These are phyloP conservation scores for Zhuliangozyma parablackwelliae DNA, from an alignment of 1,139 yeast species.

Conservation along the genomic window DNA sequence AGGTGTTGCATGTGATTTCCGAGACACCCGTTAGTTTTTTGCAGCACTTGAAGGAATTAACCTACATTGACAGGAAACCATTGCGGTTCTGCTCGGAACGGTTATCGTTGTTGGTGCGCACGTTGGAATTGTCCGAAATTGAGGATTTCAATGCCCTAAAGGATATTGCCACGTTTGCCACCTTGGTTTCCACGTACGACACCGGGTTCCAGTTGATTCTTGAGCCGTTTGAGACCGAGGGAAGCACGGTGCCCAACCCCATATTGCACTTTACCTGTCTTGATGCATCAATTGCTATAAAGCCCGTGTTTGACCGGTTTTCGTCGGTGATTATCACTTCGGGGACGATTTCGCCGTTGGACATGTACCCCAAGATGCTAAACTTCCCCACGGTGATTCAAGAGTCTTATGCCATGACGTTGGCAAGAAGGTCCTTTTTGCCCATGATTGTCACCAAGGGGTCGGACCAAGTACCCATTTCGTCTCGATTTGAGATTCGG, in stretches of 20 bases:
- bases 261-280: slow-evolving; percentile 90
- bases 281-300: slow-evolving; percentile 96
- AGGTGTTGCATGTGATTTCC: slow-evolving; percentile 91
- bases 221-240: slow-evolving; percentile 96
- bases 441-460: slow-evolving; percentile 97
- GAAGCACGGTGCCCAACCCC: slow-evolving; percentile 97
- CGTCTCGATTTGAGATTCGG: slow-evolving; percentile 93
- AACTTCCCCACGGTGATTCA: slow-evolving; percentile 92
- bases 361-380: slow-evolving; percentile 97
- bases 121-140: slow-evolving; percentile 80
- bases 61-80: slow-evolving; percentile 90
- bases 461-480: slow-evolving; percentile 93
- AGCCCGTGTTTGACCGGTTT: slow-evolving; percentile 91
- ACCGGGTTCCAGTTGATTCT: slow-evolving; percentile 85
- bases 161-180: slow-evolving; percentile 96
- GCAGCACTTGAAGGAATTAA: slow-evolving; percentile 87
- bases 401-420: slow-evolving; percentile 93
- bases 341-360: slow-evolving; percentile 96
- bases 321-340: slow-evolving; percentile 94
- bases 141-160: slow-evolving; percentile 91
- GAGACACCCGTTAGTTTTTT: slow-evolving; percentile 93
- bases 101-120: slow-evolving; percentile 78
- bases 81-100: slow-evolving; percentile 89
- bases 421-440: slow-evolving; percentile 85
- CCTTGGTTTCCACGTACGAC: slow-evolving; percentile 91